A percentile compares a stretch with the other conserved stretches of the same genome.
Evolutionary conservation across 345 rosid genomes (phyloP).

Genomic region (Abelmoschus esculentus): DNA sequence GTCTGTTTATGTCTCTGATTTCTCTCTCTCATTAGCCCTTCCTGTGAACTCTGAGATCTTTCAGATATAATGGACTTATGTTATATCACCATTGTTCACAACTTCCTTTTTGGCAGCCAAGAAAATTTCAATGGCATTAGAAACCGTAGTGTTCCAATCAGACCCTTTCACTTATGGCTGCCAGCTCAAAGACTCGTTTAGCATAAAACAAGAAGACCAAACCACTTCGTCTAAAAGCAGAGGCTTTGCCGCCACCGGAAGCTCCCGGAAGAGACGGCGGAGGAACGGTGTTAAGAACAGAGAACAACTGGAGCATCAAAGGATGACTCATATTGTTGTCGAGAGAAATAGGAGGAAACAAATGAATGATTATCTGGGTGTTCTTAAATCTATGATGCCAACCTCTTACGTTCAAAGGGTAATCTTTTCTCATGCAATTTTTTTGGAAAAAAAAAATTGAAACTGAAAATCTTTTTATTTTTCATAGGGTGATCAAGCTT

Average conservation of each 20-base stretch:
- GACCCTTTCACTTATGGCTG: constrained; percentile 18
- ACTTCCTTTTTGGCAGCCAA: background rate
- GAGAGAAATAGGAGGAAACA: constrained; percentile 69
- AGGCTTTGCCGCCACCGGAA: background rate
- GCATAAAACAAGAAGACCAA: constrained; percentile 2
- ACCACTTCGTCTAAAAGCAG: background rate
- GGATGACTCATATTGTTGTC: constrained; percentile 59
- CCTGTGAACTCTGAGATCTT: too few species aligned
- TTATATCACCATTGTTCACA: background rate
- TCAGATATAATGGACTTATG: too few species aligned
- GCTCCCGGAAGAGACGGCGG: constrained; percentile 32
- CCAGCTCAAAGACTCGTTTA: constrained; percentile 1
- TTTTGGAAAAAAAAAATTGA: background rate
- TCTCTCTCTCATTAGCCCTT: too few species aligned
- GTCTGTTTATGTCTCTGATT: too few species aligned
- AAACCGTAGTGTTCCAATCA: constrained; percentile 28
- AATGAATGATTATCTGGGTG: constrained; percentile 55
- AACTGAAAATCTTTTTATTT: background rate
- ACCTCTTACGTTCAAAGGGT: constrained; percentile 57
- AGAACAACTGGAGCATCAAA: constrained; percentile 56
- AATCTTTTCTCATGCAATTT: background rate
- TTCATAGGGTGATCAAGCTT: constrained; percentile 7
- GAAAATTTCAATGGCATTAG: constrained; percentile 23
- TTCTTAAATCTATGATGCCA: constrained; percentile 56
- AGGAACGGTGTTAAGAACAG: constrained; percentile 29